Evolutionary conservation across 2,329 filamentous ascomycete species (phyloP), one percentile per base, ranked within the genome.

Genomic region (Alternaria gaisen): DNA sequence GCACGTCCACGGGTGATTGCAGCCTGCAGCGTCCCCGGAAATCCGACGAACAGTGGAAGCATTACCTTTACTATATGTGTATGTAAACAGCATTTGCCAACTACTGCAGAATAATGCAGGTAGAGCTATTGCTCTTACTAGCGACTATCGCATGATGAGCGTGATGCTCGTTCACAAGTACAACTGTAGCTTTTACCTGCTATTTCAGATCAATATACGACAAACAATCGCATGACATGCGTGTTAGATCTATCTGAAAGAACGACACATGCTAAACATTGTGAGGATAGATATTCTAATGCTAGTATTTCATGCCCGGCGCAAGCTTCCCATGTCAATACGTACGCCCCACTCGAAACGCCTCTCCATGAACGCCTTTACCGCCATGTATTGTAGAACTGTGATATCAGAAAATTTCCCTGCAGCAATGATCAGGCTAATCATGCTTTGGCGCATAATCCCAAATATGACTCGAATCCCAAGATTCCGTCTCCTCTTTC

Each of bases 401-500:
- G 44, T 26, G 32, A 28, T 22, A 47, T 47, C 18, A 34, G 42
- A 7, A 20, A 34, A 1, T 24, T 2, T 26, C 9, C 36, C 14
- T 16, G n/a, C n/a, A 40, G n/a, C n/a, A 1, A 40, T 20, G 0
- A 40, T 9, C 36, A 8, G 14, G 18, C 40, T 65, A 69, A 32
- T 68, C 56, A 34, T 56, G 28, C 12, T 75, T 66, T 12, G 73
- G 73, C 28, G 74, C 70, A 66, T 77, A 75, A 42, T 79, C 75
- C 77, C 74, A 78, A 28, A 79, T 77, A 41, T 76, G 71, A 22
- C 53, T 65, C 26, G 70, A 74, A 56, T 78, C 74, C 41, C 65
- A 78, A 30, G 60, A 67, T 65, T 79, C 76, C 14, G 70, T 78
- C 63, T 79, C 76, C 48, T 76, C 72, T 26, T 65, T 67, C 38